A percentile compares a stretch with the other conserved stretches of the same genome.
phyloP scores from a whole-genome alignment of 495 filamentous ascomycete species.

The Hypoxylon rickii region DNA sequence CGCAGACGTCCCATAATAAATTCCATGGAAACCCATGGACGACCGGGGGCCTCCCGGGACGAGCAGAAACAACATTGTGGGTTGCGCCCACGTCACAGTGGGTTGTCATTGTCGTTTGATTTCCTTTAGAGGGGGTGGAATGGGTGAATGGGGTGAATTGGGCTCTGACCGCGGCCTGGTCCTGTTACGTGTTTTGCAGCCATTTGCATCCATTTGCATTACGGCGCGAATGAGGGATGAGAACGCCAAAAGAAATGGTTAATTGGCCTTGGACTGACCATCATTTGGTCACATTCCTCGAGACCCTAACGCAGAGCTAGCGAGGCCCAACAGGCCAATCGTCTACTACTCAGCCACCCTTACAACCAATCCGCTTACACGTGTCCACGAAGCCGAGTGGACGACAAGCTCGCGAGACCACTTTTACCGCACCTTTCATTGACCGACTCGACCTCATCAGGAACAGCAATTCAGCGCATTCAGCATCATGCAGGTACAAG shows the following conservation, averaged over 20 bases:
- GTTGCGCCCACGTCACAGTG: constrained; percentile 23
- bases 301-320: constrained; percentile 10
- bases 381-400: constrained; percentile 19
- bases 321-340: constrained; percentile 20
- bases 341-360: not conserved
- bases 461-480: too few relatives aligned
- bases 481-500: constrained; percentile 20
- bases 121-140: too few relatives aligned
- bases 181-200: constrained; percentile 26
- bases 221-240: constrained; percentile 9
- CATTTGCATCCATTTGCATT: constrained; percentile 31
- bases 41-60: too few relatives aligned
- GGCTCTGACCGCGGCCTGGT: constrained; percentile 17
- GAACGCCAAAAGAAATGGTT: not conserved
- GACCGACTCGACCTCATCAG: constrained; percentile 1
- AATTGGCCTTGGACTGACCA: constrained; percentile 3
- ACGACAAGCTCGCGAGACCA: too few relatives aligned
- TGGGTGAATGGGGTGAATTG: constrained; percentile 22
- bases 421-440: constrained; percentile 14
- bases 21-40: not conserved
- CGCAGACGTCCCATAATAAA: constrained; percentile 18
- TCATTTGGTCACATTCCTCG: constrained; percentile 8
- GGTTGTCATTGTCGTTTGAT: constrained; percentile 19
- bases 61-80: too few relatives aligned
- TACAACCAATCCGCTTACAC: constrained; percentile 21